These are phyloP conservation scores for Flagelloscypha sp. DNA, from an alignment of 768 basidiomycete genomes.

Conservation along the genomic window DNA sequence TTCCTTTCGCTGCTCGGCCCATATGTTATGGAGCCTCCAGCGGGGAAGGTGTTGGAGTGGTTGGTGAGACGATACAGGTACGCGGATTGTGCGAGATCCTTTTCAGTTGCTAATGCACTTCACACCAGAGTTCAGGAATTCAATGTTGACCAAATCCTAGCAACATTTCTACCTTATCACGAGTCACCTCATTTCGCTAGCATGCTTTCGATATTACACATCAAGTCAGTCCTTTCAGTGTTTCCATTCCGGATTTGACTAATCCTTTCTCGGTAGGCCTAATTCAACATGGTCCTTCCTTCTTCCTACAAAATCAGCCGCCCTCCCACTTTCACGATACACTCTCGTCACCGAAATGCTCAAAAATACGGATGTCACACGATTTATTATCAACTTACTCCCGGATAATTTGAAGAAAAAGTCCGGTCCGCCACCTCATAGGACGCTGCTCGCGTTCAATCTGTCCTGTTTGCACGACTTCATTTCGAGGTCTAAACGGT, in stretches of 20 bases:
- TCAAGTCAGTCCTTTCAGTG: conserved; percentile 40
- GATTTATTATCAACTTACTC: conserved; percentile 61
- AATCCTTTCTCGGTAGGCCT: conserved; percentile 29
- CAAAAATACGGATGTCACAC: conserved; percentile 59
- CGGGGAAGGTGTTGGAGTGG: conserved; percentile 88
- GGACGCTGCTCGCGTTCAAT: conserved; percentile 75
- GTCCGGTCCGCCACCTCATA: conserved; percentile 41
- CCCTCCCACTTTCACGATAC: conserved; percentile 63
- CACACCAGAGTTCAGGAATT: conserved; percentile 78
- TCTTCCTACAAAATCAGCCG: conserved; percentile 66
- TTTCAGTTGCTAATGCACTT: conserved; percentile 1
- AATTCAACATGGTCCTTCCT: conserved; percentile 64
- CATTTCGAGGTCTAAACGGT: conserved; percentile 44
- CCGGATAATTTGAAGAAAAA: conserved; percentile 44
- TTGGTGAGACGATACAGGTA: conserved; percentile 88
- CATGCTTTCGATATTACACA: conserved; percentile 79
- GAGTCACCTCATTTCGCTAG: conserved; percentile 92
- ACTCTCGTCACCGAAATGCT: conserved; percentile 75
- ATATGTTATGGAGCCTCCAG: conserved; percentile 72
- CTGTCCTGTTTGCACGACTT: conserved; percentile 74
- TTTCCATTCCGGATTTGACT: neutral
- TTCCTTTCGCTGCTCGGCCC: conserved; percentile 70
- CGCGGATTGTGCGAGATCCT: conserved; percentile 12
- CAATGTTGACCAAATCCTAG: conserved; percentile 70
- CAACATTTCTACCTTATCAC: conserved; percentile 89